Base-by-base conservation (phyloP, 2,329 filamentous ascomycete genomes). In the Plenodomus lindquistii region DNA sequence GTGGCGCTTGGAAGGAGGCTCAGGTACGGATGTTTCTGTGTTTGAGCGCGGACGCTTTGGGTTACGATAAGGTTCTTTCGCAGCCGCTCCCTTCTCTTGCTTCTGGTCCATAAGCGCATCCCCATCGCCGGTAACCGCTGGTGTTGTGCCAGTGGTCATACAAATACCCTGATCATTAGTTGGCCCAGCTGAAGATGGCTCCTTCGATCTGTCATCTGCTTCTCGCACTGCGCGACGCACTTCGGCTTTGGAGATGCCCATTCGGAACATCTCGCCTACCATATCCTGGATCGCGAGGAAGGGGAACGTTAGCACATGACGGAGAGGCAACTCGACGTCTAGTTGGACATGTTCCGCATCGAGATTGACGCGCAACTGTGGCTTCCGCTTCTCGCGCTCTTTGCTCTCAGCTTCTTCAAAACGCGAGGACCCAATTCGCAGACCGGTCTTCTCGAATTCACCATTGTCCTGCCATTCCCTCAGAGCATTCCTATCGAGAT, bases 221-320 rank as follows among this genome's bases (percentile, higher is more conserved):
- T 27, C 21, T 2, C 38, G 43, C 29, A 42, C 41, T 15, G 31
- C 44, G 15, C 27, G 22, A 17, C 42, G 38, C 5, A 4, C 29
- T 29, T 58, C 47, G 0, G 58, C 59, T 16, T 58, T 63, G 27
- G 44, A 29, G n/a, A 66, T 57, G 2, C 62, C 62, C 37, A 57
- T 20, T 20, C 54, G 52, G 4, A 65, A 34, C 9, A 57, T 62
- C 9, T 55, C 50, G 5, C 46, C 40, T 4, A 60, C 31, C 9
- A 60, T 41, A 0, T 44, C 39, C 3, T 59, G 56, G 9, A 64
- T 37, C 0, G 52, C 52, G 6, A 65, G 16, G 15, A 62, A 67
- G 2, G 64, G 62, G 16, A 62, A 55, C 0, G 43, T 56, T 7
- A 67, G 39, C 2, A 67, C 21, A 20, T 60, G 55, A 2, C 60